Evolutionary conservation across 2,329 filamentous ascomycete genomes (phyloP), one percentile per base, ranked within the genome.

Genomic region (Sarocladiaceae sp.): DNA sequence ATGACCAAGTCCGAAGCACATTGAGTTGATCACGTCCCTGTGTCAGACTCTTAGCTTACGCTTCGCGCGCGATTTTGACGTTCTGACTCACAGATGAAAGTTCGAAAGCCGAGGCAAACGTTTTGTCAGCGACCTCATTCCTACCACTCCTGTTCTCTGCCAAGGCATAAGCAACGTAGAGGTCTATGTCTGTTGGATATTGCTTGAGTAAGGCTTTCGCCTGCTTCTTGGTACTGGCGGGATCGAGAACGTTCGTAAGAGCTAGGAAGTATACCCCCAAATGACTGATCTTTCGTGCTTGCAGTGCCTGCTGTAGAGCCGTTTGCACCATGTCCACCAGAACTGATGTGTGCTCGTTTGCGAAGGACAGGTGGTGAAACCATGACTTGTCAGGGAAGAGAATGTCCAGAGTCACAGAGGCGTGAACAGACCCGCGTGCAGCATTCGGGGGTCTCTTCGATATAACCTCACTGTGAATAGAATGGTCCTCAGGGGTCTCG

Each of bases 91-190:
- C 64, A 33, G 55, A 52, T 9, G 55, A 44, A 10, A 65, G 53
- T 23, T 55, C 47, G 3, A 88, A 67, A 2, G 87, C 82, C 1
- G 83, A 83, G 2, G 70, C 60, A 54, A 91, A 76, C 0, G 93
- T 80, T 43, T 78, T 80, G 18, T 71, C 65, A 4, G 84, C 82
- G 37, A 78, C 67, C 1, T 76, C 69, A 2, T 58, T 52, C 19
- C 83, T 82, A 0, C 72, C 77, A 23, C 73, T 73, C 1, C 69
- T 67, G 51, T 65, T 72, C 60, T 95, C 87, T 3, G 88, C 78
- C 12, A 88, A 64, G 0, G 84, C 87, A 56, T 91, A 95, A 0
- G 82, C 79, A 52, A 88, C 85, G 62, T 94, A 96, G 1, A 96
- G 67, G 12, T 71, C 67, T 3, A 86, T 59, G 52, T 80, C 83